Conservation (phyloP, 2,329 filamentous ascomycete genomes). For the Hymenoscyphus repandus region DNA sequence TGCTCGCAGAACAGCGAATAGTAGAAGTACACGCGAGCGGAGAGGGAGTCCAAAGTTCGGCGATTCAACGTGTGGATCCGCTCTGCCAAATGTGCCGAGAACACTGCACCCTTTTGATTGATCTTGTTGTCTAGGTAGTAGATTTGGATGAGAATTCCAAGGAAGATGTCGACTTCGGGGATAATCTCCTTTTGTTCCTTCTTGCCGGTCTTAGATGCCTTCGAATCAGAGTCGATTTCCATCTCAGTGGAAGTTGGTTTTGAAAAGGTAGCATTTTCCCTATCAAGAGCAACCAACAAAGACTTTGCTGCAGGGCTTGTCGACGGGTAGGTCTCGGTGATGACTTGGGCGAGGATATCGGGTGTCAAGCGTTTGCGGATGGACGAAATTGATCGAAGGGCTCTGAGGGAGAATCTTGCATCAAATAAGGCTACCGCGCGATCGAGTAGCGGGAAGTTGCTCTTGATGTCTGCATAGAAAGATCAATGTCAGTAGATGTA, state of each 20-base stretch:
- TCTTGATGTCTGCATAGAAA: conserved; percentile 72
- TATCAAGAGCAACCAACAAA: conserved; percentile 65
- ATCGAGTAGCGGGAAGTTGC: conserved; percentile 87
- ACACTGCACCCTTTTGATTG: conserved; percentile 72
- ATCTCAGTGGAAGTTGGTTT: conserved; percentile 58
- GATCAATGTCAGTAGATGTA: conserved; percentile 13
- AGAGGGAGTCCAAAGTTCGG: conserved; percentile 86
- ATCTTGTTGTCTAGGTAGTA: conserved; percentile 82
- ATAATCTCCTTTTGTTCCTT: conserved; percentile 68
- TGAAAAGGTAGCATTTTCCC: conserved; percentile 59
- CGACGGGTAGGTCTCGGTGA: conserved; percentile 72
- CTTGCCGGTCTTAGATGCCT: conserved; percentile 53
- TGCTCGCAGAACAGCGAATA: conserved; percentile 94
- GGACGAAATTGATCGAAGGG: conserved; percentile 90
- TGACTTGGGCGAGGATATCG: conserved; percentile 74
- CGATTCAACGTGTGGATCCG: conserved; percentile 86
- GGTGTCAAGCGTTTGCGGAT: conserved; percentile 86
- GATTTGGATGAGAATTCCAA: conserved; percentile 82
- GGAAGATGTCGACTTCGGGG: conserved; percentile 83
- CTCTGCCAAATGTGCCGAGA: conserved; percentile 78
- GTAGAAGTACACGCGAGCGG: conserved; percentile 97
- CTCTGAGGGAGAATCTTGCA: conserved; percentile 88
- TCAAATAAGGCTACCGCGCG: conserved; percentile 91
- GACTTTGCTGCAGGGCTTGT: conserved; percentile 58
- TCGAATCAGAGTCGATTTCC: conserved; percentile 64